phyloP scores from a whole-genome alignment of 306 rosid species.

The Lathyrus oleraceus region DNA sequence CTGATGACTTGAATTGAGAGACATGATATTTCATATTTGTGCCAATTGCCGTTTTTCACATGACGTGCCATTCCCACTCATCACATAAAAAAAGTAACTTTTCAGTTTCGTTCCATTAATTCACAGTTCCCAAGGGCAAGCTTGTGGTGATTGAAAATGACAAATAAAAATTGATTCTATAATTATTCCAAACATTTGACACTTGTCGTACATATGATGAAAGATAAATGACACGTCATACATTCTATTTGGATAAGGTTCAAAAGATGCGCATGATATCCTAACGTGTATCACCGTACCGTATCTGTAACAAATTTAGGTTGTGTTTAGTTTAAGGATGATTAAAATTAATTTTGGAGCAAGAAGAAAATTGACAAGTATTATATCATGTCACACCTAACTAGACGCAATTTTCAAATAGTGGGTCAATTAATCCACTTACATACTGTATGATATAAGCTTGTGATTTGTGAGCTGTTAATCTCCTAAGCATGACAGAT shows the following conservation, averaged over 20 bases:
- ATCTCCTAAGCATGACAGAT: conserved; percentile 28
- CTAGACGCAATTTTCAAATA: not conserved
- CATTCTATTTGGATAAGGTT: conserved; percentile 4
- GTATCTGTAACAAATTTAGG: no score
- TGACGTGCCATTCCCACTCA: conserved; percentile 23
- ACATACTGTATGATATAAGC: not conserved
- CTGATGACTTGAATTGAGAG: not conserved
- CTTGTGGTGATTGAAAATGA: conserved; percentile 3
- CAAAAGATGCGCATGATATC: not conserved
- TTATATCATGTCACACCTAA: conserved; percentile 18
- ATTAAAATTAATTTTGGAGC: no score
- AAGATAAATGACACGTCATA: not conserved
- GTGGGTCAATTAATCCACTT: not conserved
- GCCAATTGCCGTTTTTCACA: not conserved
- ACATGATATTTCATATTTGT: not conserved
- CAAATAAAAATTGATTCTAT: not conserved
- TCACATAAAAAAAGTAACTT: not conserved
- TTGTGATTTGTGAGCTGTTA: conserved; percentile 25
- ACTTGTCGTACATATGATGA: conserved; percentile 12
- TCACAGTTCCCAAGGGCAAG: conserved; percentile 7
- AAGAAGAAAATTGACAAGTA: not conserved
- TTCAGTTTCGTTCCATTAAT: not conserved
- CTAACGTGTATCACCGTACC: not conserved
- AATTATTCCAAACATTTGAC: conserved; percentile 1
- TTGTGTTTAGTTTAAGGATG: no score